Conservation (phyloP, 192 early-diverging fungal species). For the Backusella tuberculispora region DNA sequence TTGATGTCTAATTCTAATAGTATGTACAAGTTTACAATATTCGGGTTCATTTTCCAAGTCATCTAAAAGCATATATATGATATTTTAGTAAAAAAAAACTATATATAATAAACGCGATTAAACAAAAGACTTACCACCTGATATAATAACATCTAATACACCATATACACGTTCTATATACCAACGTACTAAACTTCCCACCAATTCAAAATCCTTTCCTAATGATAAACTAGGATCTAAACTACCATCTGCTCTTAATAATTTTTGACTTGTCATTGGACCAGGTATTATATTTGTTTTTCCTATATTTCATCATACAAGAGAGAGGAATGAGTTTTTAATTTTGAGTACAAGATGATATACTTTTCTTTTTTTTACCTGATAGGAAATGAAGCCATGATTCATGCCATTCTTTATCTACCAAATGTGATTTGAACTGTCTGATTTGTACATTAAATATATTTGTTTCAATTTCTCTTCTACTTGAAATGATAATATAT, state of each 20-base stretch:
- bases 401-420: slow-evolving; percentile 1
- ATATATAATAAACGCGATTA: no score
- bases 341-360: neutral
- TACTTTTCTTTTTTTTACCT: neutral
- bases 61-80: neutral
- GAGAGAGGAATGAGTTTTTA: neutral
- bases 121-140: neutral
- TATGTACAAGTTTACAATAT: neutral
- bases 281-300: neutral
- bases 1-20: slow-evolving; percentile 9
- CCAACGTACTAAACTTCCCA: neutral
- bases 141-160: neutral
- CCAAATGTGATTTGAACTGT: slow-evolving; percentile 8
- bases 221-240: neutral
- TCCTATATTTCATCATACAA: neutral
- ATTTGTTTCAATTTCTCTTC: slow-evolving; percentile 10
- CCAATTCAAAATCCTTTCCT: slow-evolving; percentile 9
- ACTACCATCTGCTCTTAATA: neutral
- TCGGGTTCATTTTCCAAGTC: slow-evolving; percentile 4
- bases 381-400: neutral
- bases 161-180: neutral
- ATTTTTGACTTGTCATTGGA: slow-evolving; percentile 2
- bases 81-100: neutral
- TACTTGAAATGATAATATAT: neutral
- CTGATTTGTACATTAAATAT: neutral